Evolutionary conservation across 768 basidiomycete species (phyloP).

Genomic region (Symmetrospora coprosmae): DNA sequence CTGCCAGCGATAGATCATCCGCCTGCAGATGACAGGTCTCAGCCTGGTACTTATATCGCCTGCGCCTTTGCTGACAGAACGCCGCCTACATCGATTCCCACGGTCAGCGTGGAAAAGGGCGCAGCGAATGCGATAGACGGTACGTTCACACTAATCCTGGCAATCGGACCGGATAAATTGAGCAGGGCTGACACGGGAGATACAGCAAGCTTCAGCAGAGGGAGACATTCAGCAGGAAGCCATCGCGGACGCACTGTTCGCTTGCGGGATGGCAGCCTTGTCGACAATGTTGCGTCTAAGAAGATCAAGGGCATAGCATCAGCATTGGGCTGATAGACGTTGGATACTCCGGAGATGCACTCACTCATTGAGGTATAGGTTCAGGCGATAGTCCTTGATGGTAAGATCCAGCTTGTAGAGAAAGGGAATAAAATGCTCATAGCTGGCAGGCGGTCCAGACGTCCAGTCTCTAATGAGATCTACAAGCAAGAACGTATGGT

Average conservation of each 20-base stretch:
- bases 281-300: constrained; percentile 71
- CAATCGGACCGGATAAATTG: constrained; percentile 47
- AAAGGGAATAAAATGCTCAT: constrained; percentile 69
- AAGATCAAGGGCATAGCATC: background rate
- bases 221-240: background rate
- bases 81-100: constrained; percentile 44
- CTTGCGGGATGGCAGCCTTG: constrained; percentile 62
- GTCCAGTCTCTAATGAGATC: constrained; percentile 89
- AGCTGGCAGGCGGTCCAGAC: constrained; percentile 59
- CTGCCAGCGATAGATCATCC: constrained; percentile 43
- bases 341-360: background rate
- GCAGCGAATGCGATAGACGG: constrained; percentile 61
- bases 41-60: too few species aligned
- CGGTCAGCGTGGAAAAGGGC: constrained; percentile 52
- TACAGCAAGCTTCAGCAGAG: too few species aligned
- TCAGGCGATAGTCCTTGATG: constrained; percentile 60
- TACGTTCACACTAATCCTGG: constrained; percentile 47
- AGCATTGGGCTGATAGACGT: background rate
- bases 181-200: constrained; percentile 57
- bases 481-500: constrained; percentile 85
- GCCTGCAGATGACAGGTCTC: background rate
- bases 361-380: constrained; percentile 69
- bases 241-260: constrained; percentile 51
- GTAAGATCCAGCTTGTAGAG: constrained; percentile 57
- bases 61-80: background rate